Evolutionary conservation across 495 filamentous ascomycete genomes (phyloP).

Genomic region (Aspergillus ostianus): DNA sequence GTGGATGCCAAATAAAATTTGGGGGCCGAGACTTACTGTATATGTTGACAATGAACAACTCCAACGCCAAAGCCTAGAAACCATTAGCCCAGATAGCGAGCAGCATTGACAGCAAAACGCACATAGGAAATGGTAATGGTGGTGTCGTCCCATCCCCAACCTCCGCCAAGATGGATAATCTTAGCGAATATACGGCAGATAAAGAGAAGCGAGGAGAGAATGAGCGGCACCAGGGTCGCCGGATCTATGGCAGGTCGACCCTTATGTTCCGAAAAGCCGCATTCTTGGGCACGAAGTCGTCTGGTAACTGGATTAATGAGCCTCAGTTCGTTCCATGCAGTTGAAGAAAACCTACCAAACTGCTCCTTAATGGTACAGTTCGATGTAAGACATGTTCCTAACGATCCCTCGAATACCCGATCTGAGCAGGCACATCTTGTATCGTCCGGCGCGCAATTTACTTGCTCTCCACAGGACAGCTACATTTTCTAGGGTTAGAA

Average conservation of each 20-base stretch:
- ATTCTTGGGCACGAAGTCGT: slow-evolving; percentile 20
- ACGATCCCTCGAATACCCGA: not conserved
- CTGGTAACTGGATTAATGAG: slow-evolving; percentile 21
- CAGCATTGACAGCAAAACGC: not conserved
- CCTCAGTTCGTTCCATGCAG: not conserved
- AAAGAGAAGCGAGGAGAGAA: slow-evolving; percentile 29
- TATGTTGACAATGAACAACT: slow-evolving; percentile 18
- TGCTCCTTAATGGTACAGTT: slow-evolving; percentile 20
- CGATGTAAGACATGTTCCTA: not conserved
- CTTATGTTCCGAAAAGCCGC: slow-evolving; percentile 17
- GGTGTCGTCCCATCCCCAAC: slow-evolving; percentile 35
- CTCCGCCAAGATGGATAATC: slow-evolving; percentile 25
- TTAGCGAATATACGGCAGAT: slow-evolving; percentile 27
- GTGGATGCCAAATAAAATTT: not conserved
- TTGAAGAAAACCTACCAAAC: slow-evolving; percentile 18
- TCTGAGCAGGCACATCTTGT: not conserved
- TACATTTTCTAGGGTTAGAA: slow-evolving; percentile 4
- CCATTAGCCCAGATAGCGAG: slow-evolving; percentile 3
- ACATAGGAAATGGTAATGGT: slow-evolving; percentile 31
- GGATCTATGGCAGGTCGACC: slow-evolving; percentile 13
- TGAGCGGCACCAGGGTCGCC: slow-evolving; percentile 22
- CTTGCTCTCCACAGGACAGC: slow-evolving; percentile 6
- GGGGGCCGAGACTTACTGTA: slow-evolving; percentile 14
- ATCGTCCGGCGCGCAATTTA: not conserved
- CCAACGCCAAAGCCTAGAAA: slow-evolving; percentile 19